Conservation (phyloP, 371 early-diverging fungal genomes). For the Saksenaea oblongispora region DNA sequence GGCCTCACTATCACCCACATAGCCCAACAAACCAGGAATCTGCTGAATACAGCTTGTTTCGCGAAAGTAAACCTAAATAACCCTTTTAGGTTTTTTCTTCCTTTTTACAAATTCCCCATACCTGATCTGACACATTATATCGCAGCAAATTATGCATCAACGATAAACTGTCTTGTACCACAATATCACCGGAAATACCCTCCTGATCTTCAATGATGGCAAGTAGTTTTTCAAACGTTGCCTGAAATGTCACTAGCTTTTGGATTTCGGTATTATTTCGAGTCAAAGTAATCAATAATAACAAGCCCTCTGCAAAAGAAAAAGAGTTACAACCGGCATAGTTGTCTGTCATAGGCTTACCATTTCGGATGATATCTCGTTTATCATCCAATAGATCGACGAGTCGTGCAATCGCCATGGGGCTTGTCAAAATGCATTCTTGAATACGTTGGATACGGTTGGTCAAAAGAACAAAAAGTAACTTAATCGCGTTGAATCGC, state of each 20-base stretch:
- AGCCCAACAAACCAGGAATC: constrained; percentile 71
- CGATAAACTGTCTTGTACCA: constrained; percentile 95
- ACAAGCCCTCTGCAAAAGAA: constrained; percentile 75
- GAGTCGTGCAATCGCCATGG: constrained; percentile 88
- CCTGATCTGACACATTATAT: constrained; percentile 96
- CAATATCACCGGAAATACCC: constrained; percentile 90
- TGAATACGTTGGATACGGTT: constrained; percentile 74
- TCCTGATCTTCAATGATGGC: constrained; percentile 90
- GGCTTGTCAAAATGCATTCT: constrained; percentile 83
- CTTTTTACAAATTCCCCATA: constrained; percentile 21
- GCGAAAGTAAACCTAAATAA: constrained; percentile 82
- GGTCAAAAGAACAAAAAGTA: constrained; percentile 74
- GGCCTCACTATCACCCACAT: constrained; percentile 63
- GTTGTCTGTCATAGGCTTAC: constrained; percentile 36
- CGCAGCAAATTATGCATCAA: constrained; percentile 88
- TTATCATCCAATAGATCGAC: constrained; percentile 92
- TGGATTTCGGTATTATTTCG: constrained; percentile 92
- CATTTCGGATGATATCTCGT: constrained; percentile 94
- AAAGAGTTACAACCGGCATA: background rate
- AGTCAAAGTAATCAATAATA: constrained; percentile 87
- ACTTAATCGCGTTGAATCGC: constrained; percentile 84
- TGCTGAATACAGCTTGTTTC: constrained; percentile 92
- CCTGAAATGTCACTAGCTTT: constrained; percentile 97
- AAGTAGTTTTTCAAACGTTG: constrained; percentile 90
- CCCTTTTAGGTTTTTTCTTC: background rate